Evolutionary conservation across 148 eudicot species (phyloP), one percentile per base, ranked within the genome.

Genomic region (Drosera capensis): DNA sequence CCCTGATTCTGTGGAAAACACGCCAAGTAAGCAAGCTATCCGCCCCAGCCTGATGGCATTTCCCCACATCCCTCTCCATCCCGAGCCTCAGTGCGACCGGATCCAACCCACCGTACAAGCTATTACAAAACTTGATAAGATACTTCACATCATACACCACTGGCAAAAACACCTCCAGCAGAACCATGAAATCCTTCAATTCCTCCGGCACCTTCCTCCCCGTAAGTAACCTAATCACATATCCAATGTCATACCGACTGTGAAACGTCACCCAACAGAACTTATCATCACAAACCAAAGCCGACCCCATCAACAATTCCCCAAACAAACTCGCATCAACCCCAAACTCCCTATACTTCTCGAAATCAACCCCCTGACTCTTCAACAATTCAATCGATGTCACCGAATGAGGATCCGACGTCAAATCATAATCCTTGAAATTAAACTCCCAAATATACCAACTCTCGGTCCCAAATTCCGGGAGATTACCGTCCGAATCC

Each of bases 41-140:
- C 5, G 88, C 75, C 39, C 88, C 88, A 55, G 88, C 88, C 36
- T 80, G 88, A 9, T 80, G 88, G 29, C 72, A 75, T 56, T 80
- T 72, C 40, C 82, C 88, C 0, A 71, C 82, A n/a, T 52, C 79
- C 53, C 88, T 73, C 54, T 59, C 53, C 54, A 75, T 70, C 0
- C 59, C 59, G 0, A 80, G 48, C 0, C 54, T 68, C 19, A 44
- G 58, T 0, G 88, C 82, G 5, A 80, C 79, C 62, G 74, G 70
- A 57, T 80, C 88, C 52, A 80, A 25, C 2, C 88, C 88, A 0
- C 88, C 82, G 8, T 72, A 80, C 62, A 80, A 45, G 24, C 71
- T 56, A 50, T 63, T 23, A 20, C 88, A 76, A 17, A 73, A 80
- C 68, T 62, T 21, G 72, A 80, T 80, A 62, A 75, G 14, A 12